phyloP scores from a whole-genome alignment of 139 green algal species.

The Micractinium sp. region DNA sequence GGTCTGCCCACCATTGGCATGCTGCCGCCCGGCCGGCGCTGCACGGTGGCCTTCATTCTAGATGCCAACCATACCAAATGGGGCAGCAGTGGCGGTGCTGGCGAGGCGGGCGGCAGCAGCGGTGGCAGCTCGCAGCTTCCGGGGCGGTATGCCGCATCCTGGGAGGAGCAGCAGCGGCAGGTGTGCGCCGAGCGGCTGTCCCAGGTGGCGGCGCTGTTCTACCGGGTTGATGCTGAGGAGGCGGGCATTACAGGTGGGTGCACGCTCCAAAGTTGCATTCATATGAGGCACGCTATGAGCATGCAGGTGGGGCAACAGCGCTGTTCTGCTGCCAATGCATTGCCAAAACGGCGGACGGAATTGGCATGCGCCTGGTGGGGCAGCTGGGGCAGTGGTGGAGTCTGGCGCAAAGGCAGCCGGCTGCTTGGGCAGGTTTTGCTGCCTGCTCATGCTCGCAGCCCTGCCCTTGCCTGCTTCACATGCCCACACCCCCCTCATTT shows the following conservation, averaged over 20 bases:
- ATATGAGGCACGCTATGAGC: background rate
- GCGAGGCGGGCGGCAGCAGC: background rate
- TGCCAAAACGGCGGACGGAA: background rate
- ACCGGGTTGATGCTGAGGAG: constrained; percentile 2
- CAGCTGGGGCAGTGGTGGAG: background rate
- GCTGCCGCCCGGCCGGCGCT: constrained; percentile 31
- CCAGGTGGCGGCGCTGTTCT: constrained; percentile 6
- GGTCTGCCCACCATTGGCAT: constrained; percentile 11
- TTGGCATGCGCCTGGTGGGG: background rate
- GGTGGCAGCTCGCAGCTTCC: too few species aligned
- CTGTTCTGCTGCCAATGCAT: background rate
- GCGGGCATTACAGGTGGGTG: background rate
- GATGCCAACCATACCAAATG: background rate
- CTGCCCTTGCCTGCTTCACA: background rate
- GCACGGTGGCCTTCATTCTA: constrained; percentile 9
- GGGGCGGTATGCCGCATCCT: background rate
- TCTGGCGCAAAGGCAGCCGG: background rate
- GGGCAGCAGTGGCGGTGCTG: background rate
- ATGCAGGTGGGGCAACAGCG: background rate
- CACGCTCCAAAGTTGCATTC: background rate
- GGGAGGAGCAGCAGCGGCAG: constrained; percentile 15
- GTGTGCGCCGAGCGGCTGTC: constrained; percentile 14
- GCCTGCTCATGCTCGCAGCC: background rate
- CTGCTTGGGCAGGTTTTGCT: background rate
- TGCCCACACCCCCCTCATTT: too few species aligned